Evolutionary conservation across 768 basidiomycete genomes (phyloP), one percentile per base, ranked within the genome.

Genomic region (Leccinellum luteum): DNA sequence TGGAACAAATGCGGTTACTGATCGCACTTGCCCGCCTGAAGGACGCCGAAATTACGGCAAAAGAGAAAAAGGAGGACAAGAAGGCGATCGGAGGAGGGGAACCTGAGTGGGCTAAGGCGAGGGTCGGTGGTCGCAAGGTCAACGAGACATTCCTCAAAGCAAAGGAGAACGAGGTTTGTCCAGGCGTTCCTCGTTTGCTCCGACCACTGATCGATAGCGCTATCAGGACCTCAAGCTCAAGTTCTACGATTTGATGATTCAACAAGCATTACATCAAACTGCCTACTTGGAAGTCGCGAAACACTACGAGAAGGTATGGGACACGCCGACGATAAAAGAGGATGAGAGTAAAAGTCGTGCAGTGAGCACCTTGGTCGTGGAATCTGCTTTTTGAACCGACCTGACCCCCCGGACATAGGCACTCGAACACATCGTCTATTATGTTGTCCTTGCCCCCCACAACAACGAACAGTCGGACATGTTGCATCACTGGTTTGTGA

Each of bases 381-480:
- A 41, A 30, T 27, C 14, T 48, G n/a, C 51, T 14, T 3, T 28
- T 30, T 30, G 31, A 58, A 32, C 34, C 47, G 48, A 32, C 56
- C 35, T 62, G 41, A 59, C 41, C 35, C 48, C 28, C 25, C 15
- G 49, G 38, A 54, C 23, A 58, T 61, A 97, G 92, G 92, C 94
- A 27, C 81, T 98, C 15, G 93, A 97, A 69, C 91, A 94, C 71
- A 94, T 98, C 56, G 87, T 95, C 47, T 95, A 92, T 75, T 98
- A 95, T 67, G 83, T 98, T 55, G 85, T 97, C 25, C 86, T 98
- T 48, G 91, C 96, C 1, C 87, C 94, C 3, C 90, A 98, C 71
- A 90, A 89, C 71, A 98, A 99, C 69, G 96, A 98, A 73, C 97
- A 99, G 73, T 92, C 89, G 3, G 94, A 98, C 70, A 94, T 98